Evolutionary conservation across 202 grass and related monocot genomes (phyloP).

Genomic region (Cymbopogon flexuosus): DNA sequence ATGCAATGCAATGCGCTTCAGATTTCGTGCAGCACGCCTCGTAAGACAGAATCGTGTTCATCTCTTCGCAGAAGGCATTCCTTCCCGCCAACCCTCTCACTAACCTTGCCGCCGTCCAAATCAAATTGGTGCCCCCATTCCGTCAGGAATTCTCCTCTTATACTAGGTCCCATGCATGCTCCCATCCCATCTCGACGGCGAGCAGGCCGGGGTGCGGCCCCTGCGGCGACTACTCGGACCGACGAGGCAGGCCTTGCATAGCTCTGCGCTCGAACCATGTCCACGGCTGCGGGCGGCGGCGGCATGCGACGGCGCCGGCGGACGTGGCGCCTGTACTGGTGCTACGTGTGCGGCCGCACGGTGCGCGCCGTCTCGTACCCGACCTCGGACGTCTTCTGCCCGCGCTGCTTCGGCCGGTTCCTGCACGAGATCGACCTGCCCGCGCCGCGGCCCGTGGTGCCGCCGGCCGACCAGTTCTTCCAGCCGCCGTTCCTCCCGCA

Average conservation of each 20-base stretch:
- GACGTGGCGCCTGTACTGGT: conserved; percentile 62
- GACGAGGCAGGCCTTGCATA: not conserved
- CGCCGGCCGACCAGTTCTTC: conserved; percentile 24
- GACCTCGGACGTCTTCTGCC: conserved; percentile 54
- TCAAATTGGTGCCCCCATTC: not conserved
- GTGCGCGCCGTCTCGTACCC: conserved; percentile 54
- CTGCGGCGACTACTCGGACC: not conserved
- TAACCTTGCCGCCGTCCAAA: not conserved
- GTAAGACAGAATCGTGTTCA: conserved; percentile 52
- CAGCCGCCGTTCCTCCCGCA: conserved; percentile 32
- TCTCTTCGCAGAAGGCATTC: conserved; percentile 52
- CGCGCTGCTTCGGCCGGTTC: conserved; percentile 66
- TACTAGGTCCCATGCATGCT: not conserved
- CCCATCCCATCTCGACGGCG: not conserved
- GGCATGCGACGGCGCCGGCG: conserved; percentile 29
- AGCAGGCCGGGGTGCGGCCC: not conserved
- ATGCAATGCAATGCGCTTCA: not conserved
- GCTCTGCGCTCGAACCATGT: conserved; percentile 13
- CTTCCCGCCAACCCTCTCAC: conserved; percentile 44
- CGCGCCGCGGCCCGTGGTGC: conserved; percentile 10
- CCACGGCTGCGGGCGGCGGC: not conserved
- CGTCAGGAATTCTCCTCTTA: not conserved
- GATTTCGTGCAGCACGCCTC: not conserved
- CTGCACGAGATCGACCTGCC: conserved; percentile 62
- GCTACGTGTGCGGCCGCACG: conserved; percentile 61